Evolutionary conservation across 441 rosid species (phyloP).

Genomic region (Gossypium laxum): DNA sequence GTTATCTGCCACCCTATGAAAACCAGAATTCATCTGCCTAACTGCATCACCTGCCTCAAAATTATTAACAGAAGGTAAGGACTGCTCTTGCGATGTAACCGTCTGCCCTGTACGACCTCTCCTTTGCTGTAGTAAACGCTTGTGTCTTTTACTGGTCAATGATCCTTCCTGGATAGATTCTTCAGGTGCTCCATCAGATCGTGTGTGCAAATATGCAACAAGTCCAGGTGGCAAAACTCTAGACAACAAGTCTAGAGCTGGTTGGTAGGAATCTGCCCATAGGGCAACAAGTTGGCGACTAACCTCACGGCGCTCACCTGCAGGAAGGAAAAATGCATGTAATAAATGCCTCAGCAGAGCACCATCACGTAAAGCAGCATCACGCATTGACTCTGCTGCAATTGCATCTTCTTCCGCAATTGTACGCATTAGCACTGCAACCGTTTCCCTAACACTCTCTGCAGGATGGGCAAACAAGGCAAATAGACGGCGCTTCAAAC

Average conservation of each 20-base stretch:
- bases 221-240: conserved; percentile 98
- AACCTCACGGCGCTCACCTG: conserved; percentile 90
- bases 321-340: conserved; percentile 81
- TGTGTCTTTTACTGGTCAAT: conserved; percentile 67
- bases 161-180: conserved; percentile 68
- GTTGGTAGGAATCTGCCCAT: conserved; percentile 99
- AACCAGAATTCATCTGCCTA: conserved; percentile 35
- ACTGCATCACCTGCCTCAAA: conserved; percentile 50
- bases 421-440: conserved; percentile 96
- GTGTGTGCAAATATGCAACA: conserved; percentile 96
- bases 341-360: conserved; percentile 92
- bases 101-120: conserved; percentile 59
- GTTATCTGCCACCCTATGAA: conserved; percentile 40
- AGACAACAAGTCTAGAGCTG: conserved; percentile 78
- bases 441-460: conserved; percentile 93
- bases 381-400: conserved; percentile 99
- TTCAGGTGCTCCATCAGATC: conserved; percentile 55
- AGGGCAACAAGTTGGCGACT: conserved; percentile 99
- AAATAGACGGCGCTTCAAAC: conserved; percentile 85
- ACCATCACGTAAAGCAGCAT: conserved; percentile 98
- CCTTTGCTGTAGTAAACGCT: conserved; percentile 83
- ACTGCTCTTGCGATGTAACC: conserved; percentile 53
- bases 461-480: conserved; percentile 98
- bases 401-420: conserved; percentile 99
- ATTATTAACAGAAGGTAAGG: conserved; percentile 38